phyloP scores from a whole-genome alignment of 495 filamentous ascomycete genomes.

The Trichoderma asperelloides region DNA sequence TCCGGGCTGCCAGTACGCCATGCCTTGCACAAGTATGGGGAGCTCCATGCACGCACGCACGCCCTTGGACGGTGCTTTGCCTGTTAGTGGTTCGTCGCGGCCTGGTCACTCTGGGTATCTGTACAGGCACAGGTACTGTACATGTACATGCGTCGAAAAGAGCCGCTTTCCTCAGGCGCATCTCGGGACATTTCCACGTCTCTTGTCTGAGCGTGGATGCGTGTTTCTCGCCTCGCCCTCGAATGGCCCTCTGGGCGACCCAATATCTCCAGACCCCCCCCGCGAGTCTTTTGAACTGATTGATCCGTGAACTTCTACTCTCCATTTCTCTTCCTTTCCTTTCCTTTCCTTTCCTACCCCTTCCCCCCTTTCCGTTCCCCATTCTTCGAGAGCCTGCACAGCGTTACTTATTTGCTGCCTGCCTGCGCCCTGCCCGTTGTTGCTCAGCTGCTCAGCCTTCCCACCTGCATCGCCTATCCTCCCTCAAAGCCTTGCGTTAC shows the following conservation, averaged over 20 bases:
- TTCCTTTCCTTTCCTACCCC: neutral
- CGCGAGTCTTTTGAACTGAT: neutral
- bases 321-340: neutral
- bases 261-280: neutral
- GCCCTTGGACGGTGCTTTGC: neutral
- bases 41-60: neutral
- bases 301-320: neutral
- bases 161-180: neutral
- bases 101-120: neutral
- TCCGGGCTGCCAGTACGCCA: neutral
- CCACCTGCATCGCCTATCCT: neutral
- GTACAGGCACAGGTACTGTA: neutral
- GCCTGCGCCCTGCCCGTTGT: neutral
- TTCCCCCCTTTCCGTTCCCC: neutral
- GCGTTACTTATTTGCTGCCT: neutral
- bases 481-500: too few relatives aligned
- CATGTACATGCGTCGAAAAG: neutral
- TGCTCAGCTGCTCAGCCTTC: neutral
- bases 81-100: neutral
- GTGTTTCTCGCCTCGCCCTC: neutral
- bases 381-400: neutral
- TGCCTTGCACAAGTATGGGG: neutral
- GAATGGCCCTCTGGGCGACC: neutral
- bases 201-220: neutral
- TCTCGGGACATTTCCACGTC: conserved; percentile 1